These are phyloP conservation scores for Tetrahymena thermophila DNA, from an alignment of 73 alveolate species.

Conservation along the genomic window DNA sequence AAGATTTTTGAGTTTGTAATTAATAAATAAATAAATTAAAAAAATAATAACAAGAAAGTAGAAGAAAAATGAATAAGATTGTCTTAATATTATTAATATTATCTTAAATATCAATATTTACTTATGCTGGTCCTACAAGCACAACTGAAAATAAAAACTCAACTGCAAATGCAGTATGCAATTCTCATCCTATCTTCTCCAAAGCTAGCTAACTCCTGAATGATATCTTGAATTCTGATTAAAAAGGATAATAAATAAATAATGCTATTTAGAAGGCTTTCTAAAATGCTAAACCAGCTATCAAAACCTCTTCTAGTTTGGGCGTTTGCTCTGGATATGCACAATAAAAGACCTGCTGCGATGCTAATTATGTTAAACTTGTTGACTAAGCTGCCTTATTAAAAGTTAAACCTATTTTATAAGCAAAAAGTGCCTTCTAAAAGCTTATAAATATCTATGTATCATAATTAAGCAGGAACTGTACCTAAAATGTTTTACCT, in stretches of 20 bases:
- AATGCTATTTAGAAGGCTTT: neutral
- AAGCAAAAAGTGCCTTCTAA: neutral
- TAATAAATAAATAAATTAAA: no score
- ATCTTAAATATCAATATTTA: neutral
- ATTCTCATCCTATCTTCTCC: neutral
- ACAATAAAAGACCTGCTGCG: neutral
- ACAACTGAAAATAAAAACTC: neutral
- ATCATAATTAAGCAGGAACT: neutral
- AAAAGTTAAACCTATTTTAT: neutral
- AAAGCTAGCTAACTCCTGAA: neutral
- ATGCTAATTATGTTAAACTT: neutral
- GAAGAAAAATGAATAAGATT: neutral
- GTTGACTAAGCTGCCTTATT: neutral
- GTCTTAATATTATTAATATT: no score
- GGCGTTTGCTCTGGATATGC: neutral
- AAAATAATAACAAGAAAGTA: no score
- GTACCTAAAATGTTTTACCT: neutral
- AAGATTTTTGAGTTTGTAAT: neutral
- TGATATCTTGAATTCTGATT: neutral
- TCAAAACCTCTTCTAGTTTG: neutral
- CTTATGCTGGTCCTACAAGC: neutral
- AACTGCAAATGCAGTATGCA: neutral
- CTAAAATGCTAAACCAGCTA: neutral
- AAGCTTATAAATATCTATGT: no score
- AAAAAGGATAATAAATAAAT: neutral